Percentiles rank a stretch among this genome's conserved stretches.
Conservation (phyloP, 495 filamentous ascomycete species). For the Aspergillus nidulans region DNA sequence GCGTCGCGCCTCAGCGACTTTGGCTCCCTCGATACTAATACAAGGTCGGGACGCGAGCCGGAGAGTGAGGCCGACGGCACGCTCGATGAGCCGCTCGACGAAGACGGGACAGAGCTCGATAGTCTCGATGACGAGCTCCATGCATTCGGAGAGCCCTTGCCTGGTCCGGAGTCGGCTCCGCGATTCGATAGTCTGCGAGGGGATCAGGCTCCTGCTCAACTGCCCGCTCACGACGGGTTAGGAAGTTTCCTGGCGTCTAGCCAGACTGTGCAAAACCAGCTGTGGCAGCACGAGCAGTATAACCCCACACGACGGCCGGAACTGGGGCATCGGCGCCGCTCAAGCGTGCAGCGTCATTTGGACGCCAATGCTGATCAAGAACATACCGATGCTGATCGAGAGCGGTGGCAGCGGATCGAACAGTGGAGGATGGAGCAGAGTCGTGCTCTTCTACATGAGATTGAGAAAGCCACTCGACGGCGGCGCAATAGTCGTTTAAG, state of each 20-base stretch:
- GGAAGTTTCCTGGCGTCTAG: constrained; percentile 68
- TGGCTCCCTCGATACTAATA: constrained; percentile 70
- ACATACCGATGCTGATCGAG: constrained; percentile 49
- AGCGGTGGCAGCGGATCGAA: constrained; percentile 79
- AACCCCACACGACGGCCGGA: constrained; percentile 58
- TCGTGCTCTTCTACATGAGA: constrained; percentile 75
- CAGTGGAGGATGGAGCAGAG: constrained; percentile 91
- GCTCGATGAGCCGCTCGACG: constrained; percentile 54
- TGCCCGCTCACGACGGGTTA: constrained; percentile 88
- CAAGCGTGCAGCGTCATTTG: constrained; percentile 58
- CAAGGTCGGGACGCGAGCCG: constrained; percentile 43
- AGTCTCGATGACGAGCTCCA: constrained; percentile 87
- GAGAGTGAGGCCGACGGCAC: constrained; percentile 45
- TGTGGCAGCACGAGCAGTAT: constrained; percentile 81
- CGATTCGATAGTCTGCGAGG: constrained; percentile 17
- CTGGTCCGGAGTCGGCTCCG: constrained; percentile 44
- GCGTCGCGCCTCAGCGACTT: constrained; percentile 78
- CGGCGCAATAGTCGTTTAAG: constrained; percentile 38
- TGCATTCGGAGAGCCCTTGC: constrained; percentile 68
- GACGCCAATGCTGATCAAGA: constrained; percentile 63
- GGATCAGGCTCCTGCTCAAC: constrained; percentile 57
- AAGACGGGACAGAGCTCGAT: constrained; percentile 71
- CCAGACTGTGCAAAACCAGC: constrained; percentile 62
- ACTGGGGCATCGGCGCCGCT: constrained; percentile 39
- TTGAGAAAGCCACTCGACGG: constrained; percentile 76